A percentile compares a stretch with the other conserved stretches of the same genome.
Evolutionary conservation across 495 filamentous ascomycete species (phyloP).

Genomic region (Aspergillus olivimuriae): DNA sequence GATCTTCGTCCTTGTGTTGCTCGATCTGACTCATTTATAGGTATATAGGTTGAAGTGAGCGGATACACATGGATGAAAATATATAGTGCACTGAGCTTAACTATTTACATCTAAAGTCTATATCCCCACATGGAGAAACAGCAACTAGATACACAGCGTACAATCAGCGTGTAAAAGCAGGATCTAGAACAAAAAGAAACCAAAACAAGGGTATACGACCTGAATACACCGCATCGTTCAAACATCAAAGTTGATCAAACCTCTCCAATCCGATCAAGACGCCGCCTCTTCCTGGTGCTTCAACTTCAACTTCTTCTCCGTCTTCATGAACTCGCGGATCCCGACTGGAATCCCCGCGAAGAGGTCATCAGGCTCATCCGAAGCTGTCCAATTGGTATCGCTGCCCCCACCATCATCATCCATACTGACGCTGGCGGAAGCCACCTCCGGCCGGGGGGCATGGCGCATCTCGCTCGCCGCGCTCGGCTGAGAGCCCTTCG

Average conservation of each 20-base stretch:
- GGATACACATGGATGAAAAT: too few relatives aligned
- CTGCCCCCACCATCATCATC: slow-evolving; percentile 79
- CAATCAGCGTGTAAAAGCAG: background rate
- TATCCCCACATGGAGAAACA: background rate
- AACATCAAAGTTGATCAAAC: too few relatives aligned
- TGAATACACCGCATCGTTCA: too few relatives aligned
- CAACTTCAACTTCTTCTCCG: slow-evolving; percentile 83
- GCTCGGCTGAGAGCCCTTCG: slow-evolving; percentile 15
- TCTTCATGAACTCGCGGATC: slow-evolving; percentile 95
- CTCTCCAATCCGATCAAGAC: background rate
- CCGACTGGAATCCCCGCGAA: slow-evolving; percentile 85
- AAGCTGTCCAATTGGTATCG: slow-evolving; percentile 55
- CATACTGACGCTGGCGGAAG: slow-evolving; percentile 49
- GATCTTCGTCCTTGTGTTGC: too few relatives aligned
- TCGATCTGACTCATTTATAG: too few relatives aligned
- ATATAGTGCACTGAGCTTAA: too few relatives aligned
- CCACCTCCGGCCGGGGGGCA: slow-evolving; percentile 31
- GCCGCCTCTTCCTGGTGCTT: slow-evolving; percentile 45
- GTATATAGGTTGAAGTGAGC: background rate
- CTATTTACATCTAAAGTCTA: slow-evolving; percentile 8
- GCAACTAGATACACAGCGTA: too few relatives aligned
- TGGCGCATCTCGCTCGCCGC: slow-evolving; percentile 29
- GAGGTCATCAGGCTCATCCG: slow-evolving; percentile 41
- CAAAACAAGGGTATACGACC: too few relatives aligned
- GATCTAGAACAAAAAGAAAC: too few relatives aligned